Conservation (phyloP, 2,329 filamentous ascomycete species). For the Fusarium anguioides region DNA sequence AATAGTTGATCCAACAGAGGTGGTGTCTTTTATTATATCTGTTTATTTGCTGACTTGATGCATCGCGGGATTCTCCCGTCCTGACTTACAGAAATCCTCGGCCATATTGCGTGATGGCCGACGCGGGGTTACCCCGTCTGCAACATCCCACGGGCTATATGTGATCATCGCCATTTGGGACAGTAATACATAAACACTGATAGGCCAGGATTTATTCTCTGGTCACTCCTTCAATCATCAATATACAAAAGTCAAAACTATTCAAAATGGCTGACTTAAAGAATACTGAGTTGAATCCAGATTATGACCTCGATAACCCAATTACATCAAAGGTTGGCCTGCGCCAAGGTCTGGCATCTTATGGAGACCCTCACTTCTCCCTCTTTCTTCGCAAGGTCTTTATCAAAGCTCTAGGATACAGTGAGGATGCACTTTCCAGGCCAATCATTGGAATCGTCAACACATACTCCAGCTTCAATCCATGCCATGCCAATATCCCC, state of each 20-base stretch:
- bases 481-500: slow-evolving; percentile 77
- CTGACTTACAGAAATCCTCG: slow-evolving; percentile 24
- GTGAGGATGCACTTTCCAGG: slow-evolving; percentile 74
- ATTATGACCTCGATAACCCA: slow-evolving; percentile 69
- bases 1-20: fast-evolving
- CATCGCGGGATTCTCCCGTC: background rate
- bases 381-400: slow-evolving; percentile 81
- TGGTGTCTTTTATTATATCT: background rate
- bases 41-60: background rate
- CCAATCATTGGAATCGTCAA: slow-evolving; percentile 82
- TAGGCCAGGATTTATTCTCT: slow-evolving; percentile 18
- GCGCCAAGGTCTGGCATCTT: slow-evolving; percentile 72
- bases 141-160: background rate
- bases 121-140: slow-evolving; percentile 36
- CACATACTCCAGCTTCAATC: slow-evolving; percentile 78
- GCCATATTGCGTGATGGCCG: slow-evolving; percentile 32
- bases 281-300: slow-evolving; percentile 50
- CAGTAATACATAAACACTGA: slow-evolving; percentile 40
- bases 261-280: slow-evolving; percentile 30
- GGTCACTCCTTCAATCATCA: background rate
- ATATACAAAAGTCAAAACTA: background rate
- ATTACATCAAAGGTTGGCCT: slow-evolving; percentile 65
- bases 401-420: slow-evolving; percentile 80
- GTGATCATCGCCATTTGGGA: slow-evolving; percentile 25
- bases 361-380: slow-evolving; percentile 80